A percentile compares a stretch with the other conserved stretches of the same genome.
phyloP scores from a whole-genome alignment of 2,329 filamentous ascomycete genomes.

The Diaporthe citri region DNA sequence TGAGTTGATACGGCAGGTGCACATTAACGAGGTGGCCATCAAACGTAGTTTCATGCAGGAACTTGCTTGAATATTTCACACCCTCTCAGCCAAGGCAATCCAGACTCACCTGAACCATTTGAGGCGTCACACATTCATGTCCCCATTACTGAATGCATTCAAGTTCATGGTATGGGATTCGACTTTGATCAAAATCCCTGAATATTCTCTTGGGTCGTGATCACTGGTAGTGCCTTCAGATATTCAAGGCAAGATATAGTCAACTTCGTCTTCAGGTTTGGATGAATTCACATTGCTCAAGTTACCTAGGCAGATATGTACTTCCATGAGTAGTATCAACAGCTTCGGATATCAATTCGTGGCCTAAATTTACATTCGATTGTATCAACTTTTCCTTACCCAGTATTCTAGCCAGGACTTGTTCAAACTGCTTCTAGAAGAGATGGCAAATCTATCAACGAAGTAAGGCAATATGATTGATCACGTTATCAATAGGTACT shows the following conservation, averaged over 20 bases:
- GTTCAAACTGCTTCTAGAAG: neutral
- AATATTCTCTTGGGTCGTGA: neutral
- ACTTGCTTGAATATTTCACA: too few relatives aligned
- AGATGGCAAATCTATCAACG: neutral
- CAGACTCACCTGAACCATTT: neutral
- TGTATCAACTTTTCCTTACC: too few relatives aligned
- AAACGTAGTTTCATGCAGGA: neutral
- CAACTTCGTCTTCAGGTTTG: neutral
- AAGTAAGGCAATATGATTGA: neutral
- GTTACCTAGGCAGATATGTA: neutral
- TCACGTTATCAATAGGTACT: neutral
- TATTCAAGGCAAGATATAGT: neutral
- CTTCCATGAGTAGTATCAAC: neutral
- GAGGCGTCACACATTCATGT: neutral
- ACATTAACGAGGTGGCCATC: neutral
- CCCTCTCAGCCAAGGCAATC: neutral
- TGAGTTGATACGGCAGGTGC: neutral
- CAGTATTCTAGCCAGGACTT: neutral
- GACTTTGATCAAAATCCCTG: neutral
- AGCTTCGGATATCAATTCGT: neutral
- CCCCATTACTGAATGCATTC: neutral
- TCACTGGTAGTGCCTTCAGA: neutral
- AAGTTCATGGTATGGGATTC: neutral
- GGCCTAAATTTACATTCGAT: neutral
- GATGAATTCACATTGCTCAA: neutral